A percentile compares a stretch with the other conserved stretches of the same genome.
phyloP scores from a whole-genome alignment of 106 monocot genomes.

The Triglochin maritima region DNA sequence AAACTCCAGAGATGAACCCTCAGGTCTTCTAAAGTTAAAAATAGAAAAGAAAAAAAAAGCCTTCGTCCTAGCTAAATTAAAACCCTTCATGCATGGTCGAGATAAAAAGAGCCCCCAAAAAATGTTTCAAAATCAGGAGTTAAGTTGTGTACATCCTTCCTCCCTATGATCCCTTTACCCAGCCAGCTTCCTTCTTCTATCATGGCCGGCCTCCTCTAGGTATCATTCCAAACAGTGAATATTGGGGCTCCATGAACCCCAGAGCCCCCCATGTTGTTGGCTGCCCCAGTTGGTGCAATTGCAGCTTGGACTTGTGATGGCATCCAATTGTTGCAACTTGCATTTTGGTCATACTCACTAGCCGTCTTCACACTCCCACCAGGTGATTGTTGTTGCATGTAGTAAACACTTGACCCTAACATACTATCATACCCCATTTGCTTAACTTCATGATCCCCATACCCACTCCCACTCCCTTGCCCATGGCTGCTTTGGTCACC shows the following conservation, averaged over 20 bases:
- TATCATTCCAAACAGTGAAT: slow-evolving; percentile 79
- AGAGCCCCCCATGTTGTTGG: slow-evolving; percentile 8
- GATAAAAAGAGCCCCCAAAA: background rate
- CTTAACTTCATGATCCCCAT: slow-evolving; percentile 30
- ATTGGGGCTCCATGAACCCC: slow-evolving; percentile 35
- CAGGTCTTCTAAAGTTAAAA: background rate
- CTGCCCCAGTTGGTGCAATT: slow-evolving; percentile 1
- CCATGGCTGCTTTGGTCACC: slow-evolving; percentile 18
- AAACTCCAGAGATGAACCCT: slow-evolving; percentile 9
- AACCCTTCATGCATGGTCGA: slow-evolving; percentile 1
- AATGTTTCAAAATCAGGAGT: slow-evolving; percentile 5
- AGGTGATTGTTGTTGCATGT: slow-evolving; percentile 19
- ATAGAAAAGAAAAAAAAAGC: background rate
- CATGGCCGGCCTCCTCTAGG: slow-evolving; percentile 11
- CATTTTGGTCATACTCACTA: slow-evolving; percentile 11
- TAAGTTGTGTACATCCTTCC: background rate
- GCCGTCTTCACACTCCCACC: slow-evolving; percentile 13
- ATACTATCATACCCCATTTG: slow-evolving; percentile 29
- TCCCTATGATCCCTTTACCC: slow-evolving; percentile 1
- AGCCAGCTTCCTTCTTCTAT: background rate
- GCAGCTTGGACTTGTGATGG: slow-evolving; percentile 11
- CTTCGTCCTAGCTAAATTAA: background rate
- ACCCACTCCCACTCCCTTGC: slow-evolving; percentile 17
- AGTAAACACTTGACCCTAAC: slow-evolving; percentile 22
- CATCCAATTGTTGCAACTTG: slow-evolving; percentile 8